Evolutionary conservation across 2,329 filamentous ascomycete genomes (phyloP).

Genomic region (Fusarium sterilihyphosum): DNA sequence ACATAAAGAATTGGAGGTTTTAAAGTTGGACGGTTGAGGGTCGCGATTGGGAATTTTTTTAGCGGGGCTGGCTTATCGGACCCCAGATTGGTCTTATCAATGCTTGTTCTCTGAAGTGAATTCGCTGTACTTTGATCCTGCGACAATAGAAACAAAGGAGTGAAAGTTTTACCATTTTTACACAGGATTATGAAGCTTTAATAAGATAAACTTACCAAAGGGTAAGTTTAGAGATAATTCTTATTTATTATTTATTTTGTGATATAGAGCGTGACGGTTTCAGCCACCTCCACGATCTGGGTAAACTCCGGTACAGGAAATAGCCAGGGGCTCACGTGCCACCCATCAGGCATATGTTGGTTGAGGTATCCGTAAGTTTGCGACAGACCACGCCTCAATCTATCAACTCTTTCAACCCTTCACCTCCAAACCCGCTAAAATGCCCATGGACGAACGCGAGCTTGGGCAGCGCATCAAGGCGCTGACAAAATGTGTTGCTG

Average conservation of each 20-base stretch:
- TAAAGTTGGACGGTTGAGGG: neutral
- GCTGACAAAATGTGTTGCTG: conserved; percentile 79
- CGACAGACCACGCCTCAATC: conserved; percentile 11
- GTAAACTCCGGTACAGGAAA: conserved; percentile 22
- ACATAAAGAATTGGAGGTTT: neutral
- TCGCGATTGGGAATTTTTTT: conserved; percentile 40
- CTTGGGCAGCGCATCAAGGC: conserved; percentile 81
- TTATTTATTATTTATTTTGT: neutral
- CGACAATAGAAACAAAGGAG: neutral
- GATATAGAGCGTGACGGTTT: neutral
- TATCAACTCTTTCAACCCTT: conserved; percentile 4
- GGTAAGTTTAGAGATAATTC: neutral
- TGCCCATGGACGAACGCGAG: conserved; percentile 80
- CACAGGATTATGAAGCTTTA: neutral
- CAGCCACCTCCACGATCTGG: conserved; percentile 4
- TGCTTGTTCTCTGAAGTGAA: neutral
- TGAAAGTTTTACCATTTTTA: neutral
- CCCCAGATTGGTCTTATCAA: neutral
- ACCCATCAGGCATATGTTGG: conserved; percentile 12
- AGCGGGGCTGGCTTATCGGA: conserved; percentile 44
- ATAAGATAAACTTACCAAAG: too few relatives aligned
- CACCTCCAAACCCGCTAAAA: neutral
- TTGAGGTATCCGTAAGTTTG: conserved; percentile 13
- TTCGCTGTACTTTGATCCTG: neutral
- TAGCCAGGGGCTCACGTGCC: conserved; percentile 29